A percentile compares a stretch with the other conserved stretches of the same genome.
phyloP scores from a whole-genome alignment of 257 asterid species.

The Solanum sejunctum region DNA sequence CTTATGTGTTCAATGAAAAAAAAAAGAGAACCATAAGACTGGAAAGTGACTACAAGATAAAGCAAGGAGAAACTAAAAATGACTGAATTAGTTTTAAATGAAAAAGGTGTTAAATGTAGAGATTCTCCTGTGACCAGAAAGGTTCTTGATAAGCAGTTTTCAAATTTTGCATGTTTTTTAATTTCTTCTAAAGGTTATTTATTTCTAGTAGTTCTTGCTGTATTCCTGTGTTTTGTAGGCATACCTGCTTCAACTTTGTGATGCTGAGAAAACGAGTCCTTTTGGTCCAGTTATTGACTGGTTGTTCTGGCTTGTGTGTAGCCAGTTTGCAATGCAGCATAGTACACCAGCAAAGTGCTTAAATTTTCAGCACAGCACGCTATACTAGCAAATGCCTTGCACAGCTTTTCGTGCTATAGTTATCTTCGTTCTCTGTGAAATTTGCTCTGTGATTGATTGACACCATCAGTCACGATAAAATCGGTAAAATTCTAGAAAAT shows the following conservation, averaged over 20 bases:
- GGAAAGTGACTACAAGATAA: neutral
- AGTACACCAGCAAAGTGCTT: neutral
- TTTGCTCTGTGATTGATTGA: neutral
- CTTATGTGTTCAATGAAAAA: neutral
- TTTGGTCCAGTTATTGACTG: neutral
- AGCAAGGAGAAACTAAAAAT: neutral
- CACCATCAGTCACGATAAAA: neutral
- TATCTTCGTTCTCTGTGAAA: neutral
- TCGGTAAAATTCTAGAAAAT: neutral
- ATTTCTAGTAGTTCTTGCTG: neutral
- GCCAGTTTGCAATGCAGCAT: neutral
- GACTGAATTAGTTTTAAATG: neutral
- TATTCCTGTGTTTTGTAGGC: neutral
- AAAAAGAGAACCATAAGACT: neutral
- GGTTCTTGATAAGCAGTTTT: neutral
- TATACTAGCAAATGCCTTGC: neutral
- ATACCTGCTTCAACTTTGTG: neutral
- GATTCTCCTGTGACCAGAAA: neutral
- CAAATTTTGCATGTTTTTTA: neutral
- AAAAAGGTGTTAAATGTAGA: neutral
- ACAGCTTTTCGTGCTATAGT: neutral
- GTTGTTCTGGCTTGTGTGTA: neutral
- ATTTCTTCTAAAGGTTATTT: neutral
- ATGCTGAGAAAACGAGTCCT: neutral
- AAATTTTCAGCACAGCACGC: neutral